Evolutionary conservation across 768 basidiomycete genomes (phyloP).

Genomic region (Clathrus columnatus): DNA sequence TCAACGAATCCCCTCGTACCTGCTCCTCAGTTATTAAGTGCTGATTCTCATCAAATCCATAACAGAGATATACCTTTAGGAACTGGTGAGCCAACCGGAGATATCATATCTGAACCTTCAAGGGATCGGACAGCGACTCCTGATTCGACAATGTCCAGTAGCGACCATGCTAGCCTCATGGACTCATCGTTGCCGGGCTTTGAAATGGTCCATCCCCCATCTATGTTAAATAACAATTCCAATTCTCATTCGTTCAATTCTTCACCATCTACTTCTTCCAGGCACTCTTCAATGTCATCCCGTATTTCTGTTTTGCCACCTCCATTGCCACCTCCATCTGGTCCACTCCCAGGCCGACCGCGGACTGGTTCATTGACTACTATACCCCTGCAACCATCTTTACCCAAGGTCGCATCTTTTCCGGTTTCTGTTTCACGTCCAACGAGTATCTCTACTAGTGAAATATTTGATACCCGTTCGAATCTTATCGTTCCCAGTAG

Average conservation of each 20-base stretch:
- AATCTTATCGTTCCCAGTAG: slow-evolving; percentile 19
- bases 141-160: slow-evolving; percentile 5
- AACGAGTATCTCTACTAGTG: slow-evolving; percentile 21
- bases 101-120: slow-evolving; percentile 32
- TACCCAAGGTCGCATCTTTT: slow-evolving; percentile 47
- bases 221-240: neutral
- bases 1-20: slow-evolving; percentile 38
- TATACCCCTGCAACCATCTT: slow-evolving; percentile 26
- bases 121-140: slow-evolving; percentile 22
- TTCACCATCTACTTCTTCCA: neutral
- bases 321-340: slow-evolving; percentile 16
- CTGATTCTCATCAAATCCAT: slow-evolving; percentile 28
- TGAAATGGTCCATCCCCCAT: slow-evolving; percentile 11
- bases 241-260: neutral
- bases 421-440: slow-evolving; percentile 18
- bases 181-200: slow-evolving; percentile 8
- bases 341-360: slow-evolving; percentile 13
- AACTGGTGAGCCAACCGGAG: slow-evolving; percentile 35
- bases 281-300: neutral
- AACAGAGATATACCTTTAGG: slow-evolving; percentile 13
- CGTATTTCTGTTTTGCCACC: slow-evolving; percentile 18
- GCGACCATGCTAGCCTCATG: slow-evolving; percentile 1
- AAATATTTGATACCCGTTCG: neutral
- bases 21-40: slow-evolving; percentile 27
- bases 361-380: slow-evolving; percentile 3